These are phyloP conservation scores for Tranzscheliella williamsii DNA, from an alignment of 1,284 basidiomycete genomes.

Conservation along the genomic window DNA sequence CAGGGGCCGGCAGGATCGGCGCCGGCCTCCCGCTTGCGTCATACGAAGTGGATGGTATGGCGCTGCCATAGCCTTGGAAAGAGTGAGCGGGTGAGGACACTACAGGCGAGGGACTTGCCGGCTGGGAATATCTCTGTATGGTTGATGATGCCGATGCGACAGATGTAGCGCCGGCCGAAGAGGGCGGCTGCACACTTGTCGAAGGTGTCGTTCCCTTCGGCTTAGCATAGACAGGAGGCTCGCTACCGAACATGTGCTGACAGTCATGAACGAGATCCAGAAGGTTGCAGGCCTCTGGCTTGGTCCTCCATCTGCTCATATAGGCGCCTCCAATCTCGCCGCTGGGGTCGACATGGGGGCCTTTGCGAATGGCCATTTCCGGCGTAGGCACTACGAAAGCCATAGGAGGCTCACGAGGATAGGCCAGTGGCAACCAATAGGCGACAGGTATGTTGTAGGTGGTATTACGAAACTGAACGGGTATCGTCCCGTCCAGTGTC, in stretches of 20 bases:
- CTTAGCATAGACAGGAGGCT: slow-evolving; percentile 89
- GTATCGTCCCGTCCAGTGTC: slow-evolving; percentile 85
- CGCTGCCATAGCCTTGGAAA: not conserved
- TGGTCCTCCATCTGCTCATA: slow-evolving; percentile 75
- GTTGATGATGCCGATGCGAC: not conserved
- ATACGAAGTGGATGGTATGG: too few species aligned
- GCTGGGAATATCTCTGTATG: not conserved
- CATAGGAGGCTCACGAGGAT: slow-evolving; percentile 72
- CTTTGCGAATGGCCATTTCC: slow-evolving; percentile 83
- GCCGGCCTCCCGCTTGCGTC: too few species aligned
- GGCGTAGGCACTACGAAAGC: slow-evolving; percentile 92
- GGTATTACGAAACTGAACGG: slow-evolving; percentile 75
- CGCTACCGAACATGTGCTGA: slow-evolving; percentile 77
- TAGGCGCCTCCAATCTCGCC: slow-evolving; percentile 75
- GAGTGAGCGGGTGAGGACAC: not conserved
- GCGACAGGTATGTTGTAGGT: slow-evolving; percentile 93
- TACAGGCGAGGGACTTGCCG: not conserved
- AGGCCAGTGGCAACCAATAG: slow-evolving; percentile 69
- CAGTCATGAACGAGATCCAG: slow-evolving; percentile 71
- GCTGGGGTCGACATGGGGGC: slow-evolving; percentile 77
- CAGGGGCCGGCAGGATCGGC: too few species aligned
- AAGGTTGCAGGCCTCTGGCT: slow-evolving; percentile 82
- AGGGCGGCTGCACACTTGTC: not conserved
- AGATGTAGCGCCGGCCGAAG: not conserved
- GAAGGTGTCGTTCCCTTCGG: slow-evolving; percentile 62